Evolutionary conservation across 2,329 filamentous ascomycete species (phyloP), one percentile per base, ranked within the genome.

Genomic region (Aspergillus sp.): DNA sequence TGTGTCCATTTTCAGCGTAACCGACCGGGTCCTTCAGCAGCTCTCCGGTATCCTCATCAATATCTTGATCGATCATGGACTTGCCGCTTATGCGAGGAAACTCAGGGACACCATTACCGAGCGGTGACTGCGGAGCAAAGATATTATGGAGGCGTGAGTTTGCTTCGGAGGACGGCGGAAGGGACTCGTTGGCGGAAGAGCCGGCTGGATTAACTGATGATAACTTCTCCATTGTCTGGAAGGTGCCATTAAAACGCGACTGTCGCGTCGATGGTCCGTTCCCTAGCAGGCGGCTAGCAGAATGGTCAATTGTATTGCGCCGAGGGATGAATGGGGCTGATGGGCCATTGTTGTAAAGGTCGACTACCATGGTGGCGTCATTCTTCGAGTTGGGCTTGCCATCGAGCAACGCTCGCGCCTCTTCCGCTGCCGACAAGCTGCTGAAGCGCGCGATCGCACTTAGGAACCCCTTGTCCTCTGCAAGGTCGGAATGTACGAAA

Each of bases 1-100:
- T 76, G 54, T 83, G 79, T 2, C 86, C 88, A 66, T 86, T 90
- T 67, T 93, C 88, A 9, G 89, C 90, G 65, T 86, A 88, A 9
- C 82, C 85, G 56, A 87, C 77, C 1, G 85, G 83, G 66, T 88
- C 85, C 58, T 86, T 85, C 53, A 88, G 78, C 37, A 88, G 68
- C 54, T 84, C 82, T 11, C 82, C 82, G 3, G 85, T 86, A 64
- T 87, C 85, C 57, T 87, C 85, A 57, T 87, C 85, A 9, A 79
- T 80, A 66, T 87, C 84, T 66, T 87, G 83, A 62, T 83, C 83
- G 68, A 88, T 88, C 62, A 87, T 80, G 4, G 82, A 83, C 70
- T 87, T 88, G 44, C 86, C 85, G 55, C 79, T 82, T 45, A 82
- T 73, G 22, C 81, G 80, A 24, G 76, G 75, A 33, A 80, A 76